Conservation (phyloP, 1,284 basidiomycete species). For the Sporisorium scitamineum region DNA sequence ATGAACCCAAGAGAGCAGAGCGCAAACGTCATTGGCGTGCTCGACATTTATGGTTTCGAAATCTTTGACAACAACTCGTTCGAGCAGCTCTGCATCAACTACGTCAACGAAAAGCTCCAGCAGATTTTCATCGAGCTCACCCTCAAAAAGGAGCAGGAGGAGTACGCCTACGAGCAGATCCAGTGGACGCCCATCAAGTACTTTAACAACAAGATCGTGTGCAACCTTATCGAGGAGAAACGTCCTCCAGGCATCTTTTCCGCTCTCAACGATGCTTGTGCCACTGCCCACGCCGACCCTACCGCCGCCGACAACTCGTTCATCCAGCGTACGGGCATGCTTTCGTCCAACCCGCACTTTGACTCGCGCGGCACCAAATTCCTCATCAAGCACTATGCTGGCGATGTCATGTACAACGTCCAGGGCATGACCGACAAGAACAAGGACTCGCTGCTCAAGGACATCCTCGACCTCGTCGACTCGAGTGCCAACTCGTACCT, state of each 20-base stretch:
- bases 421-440: slow-evolving; percentile 99
- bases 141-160: slow-evolving; percentile 98
- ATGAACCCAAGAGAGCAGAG: slow-evolving; percentile 83
- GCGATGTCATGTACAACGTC: slow-evolving; percentile 98
- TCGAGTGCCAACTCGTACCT: slow-evolving; percentile 74
- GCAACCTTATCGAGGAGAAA: slow-evolving; percentile 95
- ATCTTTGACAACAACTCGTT: slow-evolving; percentile 99
- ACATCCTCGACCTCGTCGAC: slow-evolving; percentile 89
- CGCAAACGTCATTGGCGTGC: slow-evolving; percentile 91
- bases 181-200: slow-evolving; percentile 96
- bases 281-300: slow-evolving; percentile 97
- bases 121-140: slow-evolving; percentile 99
- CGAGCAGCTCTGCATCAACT: slow-evolving; percentile 99
- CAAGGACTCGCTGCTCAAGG: slow-evolving; percentile 96
- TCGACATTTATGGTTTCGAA: slow-evolving; percentile 92
- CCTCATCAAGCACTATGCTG: slow-evolving; percentile 82
- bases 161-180: slow-evolving; percentile 97
- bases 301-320: slow-evolving; percentile 97
- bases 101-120: slow-evolving; percentile 98
- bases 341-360: slow-evolving; percentile 75
- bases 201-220: slow-evolving; percentile 78
- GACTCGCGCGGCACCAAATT: slow-evolving; percentile 74
- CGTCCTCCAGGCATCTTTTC: slow-evolving; percentile 97
- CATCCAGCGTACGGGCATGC: slow-evolving; percentile 83
- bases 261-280: slow-evolving; percentile 96